These are phyloP conservation scores for Pseudocercospora pini-densiflorae DNA, from an alignment of 2,329 filamentous ascomycete species.

Conservation along the genomic window DNA sequence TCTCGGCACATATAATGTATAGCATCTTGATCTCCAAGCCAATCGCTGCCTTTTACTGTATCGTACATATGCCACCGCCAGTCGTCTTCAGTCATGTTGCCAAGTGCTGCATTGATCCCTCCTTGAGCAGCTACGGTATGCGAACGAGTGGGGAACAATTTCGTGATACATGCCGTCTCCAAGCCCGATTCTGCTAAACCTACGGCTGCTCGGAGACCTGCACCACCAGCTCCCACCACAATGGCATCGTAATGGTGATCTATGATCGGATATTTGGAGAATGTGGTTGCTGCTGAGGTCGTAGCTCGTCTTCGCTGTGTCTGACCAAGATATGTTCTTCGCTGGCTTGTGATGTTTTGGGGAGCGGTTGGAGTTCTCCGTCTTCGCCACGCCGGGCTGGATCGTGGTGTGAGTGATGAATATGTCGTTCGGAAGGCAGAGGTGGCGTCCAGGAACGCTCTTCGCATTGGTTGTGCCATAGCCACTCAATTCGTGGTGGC, in stretches of 20 bases:
- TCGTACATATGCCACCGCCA: slow-evolving; percentile 67
- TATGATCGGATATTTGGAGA: slow-evolving; percentile 82
- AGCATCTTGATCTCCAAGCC: slow-evolving; percentile 64
- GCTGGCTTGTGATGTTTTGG: slow-evolving; percentile 20
- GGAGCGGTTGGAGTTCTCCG: slow-evolving; percentile 8
- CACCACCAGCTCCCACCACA: slow-evolving; percentile 61
- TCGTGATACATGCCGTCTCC: slow-evolving; percentile 68
- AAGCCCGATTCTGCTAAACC: slow-evolving; percentile 67
- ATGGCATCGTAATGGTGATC: slow-evolving; percentile 89
- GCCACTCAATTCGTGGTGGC: not conserved
- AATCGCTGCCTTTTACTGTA: slow-evolving; percentile 63
- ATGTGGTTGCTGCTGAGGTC: slow-evolving; percentile 26
- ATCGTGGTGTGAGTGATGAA: slow-evolving; percentile 14
- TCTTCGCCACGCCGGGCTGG: slow-evolving; percentile 16
- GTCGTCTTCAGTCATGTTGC: slow-evolving; percentile 61
- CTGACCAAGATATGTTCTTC: slow-evolving; percentile 30
- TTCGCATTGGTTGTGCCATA: slow-evolving; percentile 25
- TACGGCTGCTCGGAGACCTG: slow-evolving; percentile 66
- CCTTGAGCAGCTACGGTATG: slow-evolving; percentile 71
- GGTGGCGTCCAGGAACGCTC: slow-evolving; percentile 22
- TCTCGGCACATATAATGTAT: slow-evolving; percentile 65
- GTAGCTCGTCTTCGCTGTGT: slow-evolving; percentile 36
- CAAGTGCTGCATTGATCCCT: slow-evolving; percentile 64
- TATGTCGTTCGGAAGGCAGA: slow-evolving; percentile 20
- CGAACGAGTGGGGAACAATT: slow-evolving; percentile 64